These are phyloP conservation scores for Stylosanthes scabra DNA, from an alignment of 331 rosid genomes.

Conservation along the genomic window DNA sequence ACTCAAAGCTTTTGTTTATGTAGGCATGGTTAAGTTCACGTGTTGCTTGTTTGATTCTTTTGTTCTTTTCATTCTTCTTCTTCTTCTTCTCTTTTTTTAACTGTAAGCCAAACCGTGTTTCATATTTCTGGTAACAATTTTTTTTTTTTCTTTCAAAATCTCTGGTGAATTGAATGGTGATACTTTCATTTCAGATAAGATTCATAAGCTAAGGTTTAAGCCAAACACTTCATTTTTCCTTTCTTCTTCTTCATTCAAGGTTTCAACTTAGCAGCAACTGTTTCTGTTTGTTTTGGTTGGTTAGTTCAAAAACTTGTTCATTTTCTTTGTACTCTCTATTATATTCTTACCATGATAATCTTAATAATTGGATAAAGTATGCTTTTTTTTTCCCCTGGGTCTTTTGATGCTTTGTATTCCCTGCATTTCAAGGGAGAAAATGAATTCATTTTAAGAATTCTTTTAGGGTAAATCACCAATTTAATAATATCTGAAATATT, in stretches of 20 bases:
- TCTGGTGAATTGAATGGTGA: background rate
- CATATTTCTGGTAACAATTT: conserved; percentile 22
- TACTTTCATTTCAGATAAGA: conserved; percentile 20
- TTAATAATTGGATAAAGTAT: background rate
- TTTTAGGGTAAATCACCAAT: background rate
- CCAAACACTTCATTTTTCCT: background rate
- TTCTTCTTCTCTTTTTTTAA: background rate
- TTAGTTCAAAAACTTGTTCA: conserved; percentile 18
- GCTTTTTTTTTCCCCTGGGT: no score
- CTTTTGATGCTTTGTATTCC: background rate
- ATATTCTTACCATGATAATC: background rate
- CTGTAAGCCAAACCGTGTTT: conserved; percentile 7
- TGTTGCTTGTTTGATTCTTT: background rate
- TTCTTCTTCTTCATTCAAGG: no score
- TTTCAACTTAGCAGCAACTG: conserved; percentile 6
- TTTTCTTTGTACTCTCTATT: background rate
- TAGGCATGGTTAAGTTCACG: background rate
- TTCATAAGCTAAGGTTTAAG: conserved; percentile 12
- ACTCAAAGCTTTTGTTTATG: background rate
- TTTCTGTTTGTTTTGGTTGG: conserved; percentile 16
- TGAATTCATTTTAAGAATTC: background rate
- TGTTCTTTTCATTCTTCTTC: conserved; percentile 1
- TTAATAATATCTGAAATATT: no score
- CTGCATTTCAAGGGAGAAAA: background rate
- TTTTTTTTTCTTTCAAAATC: conserved; percentile 37